phyloP scores from a whole-genome alignment of 176 grass and related monocot species.

The Avena eriantha region DNA sequence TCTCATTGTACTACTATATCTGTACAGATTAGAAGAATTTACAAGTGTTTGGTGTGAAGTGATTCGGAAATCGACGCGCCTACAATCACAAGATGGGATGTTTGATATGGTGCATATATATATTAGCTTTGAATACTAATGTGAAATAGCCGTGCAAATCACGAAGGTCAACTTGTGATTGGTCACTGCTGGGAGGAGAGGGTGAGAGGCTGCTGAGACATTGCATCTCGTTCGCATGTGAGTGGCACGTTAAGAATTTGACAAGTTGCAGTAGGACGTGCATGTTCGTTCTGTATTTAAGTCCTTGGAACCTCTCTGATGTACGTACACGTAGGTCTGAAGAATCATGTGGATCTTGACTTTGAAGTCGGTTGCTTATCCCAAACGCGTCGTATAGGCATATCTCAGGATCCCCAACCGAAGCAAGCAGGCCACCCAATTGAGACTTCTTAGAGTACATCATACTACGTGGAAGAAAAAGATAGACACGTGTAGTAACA shows the following conservation, averaged over 20 bases:
- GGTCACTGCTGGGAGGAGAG: not conserved
- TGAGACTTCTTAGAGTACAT: not conserved
- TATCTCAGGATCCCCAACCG: slow-evolving; percentile 14
- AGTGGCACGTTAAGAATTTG: slow-evolving; percentile 28
- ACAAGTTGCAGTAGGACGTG: slow-evolving; percentile 1
- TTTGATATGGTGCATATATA: not conserved
- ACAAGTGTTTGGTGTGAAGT: not conserved
- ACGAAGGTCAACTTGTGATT: not conserved
- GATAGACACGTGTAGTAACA: not conserved
- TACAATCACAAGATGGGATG: not conserved
- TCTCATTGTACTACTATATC: not conserved
- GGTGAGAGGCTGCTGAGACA: not conserved
- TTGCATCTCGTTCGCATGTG: slow-evolving; percentile 25
- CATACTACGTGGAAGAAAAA: not conserved
- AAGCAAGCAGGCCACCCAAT: slow-evolving; percentile 11
- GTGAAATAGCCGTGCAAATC: not conserved
- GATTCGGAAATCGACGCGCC: not conserved
- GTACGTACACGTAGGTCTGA: slow-evolving; percentile 23
- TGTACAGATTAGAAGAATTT: too few relatives aligned
- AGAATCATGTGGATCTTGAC: slow-evolving; percentile 48
- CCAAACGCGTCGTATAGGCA: not conserved
- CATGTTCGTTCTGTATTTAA: slow-evolving; percentile 22
- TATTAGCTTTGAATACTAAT: not conserved
- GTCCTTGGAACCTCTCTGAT: slow-evolving; percentile 9
- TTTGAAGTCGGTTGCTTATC: slow-evolving; percentile 39